phyloP scores from a whole-genome alignment of 768 basidiomycete species.

The Harrya chromipes region DNA sequence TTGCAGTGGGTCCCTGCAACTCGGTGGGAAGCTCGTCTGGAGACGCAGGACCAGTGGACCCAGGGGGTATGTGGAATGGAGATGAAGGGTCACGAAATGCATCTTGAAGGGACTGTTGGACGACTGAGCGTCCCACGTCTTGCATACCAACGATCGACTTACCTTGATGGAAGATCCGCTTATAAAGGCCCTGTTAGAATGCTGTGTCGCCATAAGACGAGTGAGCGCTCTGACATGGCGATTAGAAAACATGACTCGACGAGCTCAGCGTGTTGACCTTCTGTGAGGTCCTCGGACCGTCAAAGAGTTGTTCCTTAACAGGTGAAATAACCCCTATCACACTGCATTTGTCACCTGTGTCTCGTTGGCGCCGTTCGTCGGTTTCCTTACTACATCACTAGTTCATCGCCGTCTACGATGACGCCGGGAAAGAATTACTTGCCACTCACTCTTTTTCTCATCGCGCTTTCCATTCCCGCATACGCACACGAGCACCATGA shows the following conservation, averaged over 20 bases:
- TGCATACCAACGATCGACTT: background rate
- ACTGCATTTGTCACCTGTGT: background rate
- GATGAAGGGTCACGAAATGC: constrained; percentile 62
- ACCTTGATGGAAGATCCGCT: constrained; percentile 31
- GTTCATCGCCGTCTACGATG: background rate
- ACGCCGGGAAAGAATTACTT: background rate
- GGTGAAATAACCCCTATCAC: background rate
- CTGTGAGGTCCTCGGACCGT: too few relatives aligned
- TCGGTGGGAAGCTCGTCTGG: constrained; percentile 42
- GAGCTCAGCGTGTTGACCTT: background rate
- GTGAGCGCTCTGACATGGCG: background rate
- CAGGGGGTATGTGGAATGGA: constrained; percentile 63
- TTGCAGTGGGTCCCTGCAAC: constrained; percentile 8
- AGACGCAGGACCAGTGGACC: constrained; percentile 55
- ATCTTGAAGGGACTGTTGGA: constrained; percentile 53
- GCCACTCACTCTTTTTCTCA: constrained; percentile 8
- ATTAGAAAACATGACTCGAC: constrained; percentile 8
- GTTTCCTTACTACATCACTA: too few relatives aligned
- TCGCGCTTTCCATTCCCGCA: constrained; percentile 7
- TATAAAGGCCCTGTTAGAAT: constrained; percentile 1
- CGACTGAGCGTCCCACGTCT: background rate
- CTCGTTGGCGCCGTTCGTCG: background rate
- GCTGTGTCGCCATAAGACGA: constrained; percentile 1
- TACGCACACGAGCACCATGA: constrained; percentile 63
- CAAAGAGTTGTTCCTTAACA: background rate